Percentiles rank a stretch among this genome's conserved stretches.
Evolutionary conservation across 352 stramenopile species (phyloP).

Genomic region (Phytophthora pistaciae): DNA sequence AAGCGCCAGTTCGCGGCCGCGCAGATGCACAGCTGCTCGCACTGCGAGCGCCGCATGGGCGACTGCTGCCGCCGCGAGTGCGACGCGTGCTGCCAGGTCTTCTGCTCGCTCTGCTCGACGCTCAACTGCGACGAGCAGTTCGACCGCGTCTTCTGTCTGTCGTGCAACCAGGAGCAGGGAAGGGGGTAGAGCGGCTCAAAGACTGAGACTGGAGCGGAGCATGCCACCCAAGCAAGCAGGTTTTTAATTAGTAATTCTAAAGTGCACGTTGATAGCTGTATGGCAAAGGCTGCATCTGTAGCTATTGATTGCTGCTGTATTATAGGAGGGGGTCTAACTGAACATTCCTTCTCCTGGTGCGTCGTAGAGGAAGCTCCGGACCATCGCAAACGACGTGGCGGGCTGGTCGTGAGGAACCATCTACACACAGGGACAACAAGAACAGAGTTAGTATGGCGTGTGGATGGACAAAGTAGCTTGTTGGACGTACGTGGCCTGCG

Average conservation of each 20-base stretch:
- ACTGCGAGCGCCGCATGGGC: slow-evolving; percentile 73
- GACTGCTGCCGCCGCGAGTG: slow-evolving; percentile 73
- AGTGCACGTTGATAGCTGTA: slow-evolving; percentile 23
- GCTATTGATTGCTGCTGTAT: not conserved
- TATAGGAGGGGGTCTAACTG: slow-evolving; percentile 23
- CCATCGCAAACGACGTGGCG: slow-evolving; percentile 48
- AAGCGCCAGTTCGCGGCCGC: slow-evolving; percentile 18
- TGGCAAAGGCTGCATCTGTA: not conserved
- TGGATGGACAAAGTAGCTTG: not conserved
- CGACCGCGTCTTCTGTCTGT: slow-evolving; percentile 82
- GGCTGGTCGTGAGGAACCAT: slow-evolving; percentile 86
- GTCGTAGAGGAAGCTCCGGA: slow-evolving; percentile 57
- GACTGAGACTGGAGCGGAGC: not conserved
- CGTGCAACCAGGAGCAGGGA: slow-evolving; percentile 62
- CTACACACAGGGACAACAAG: slow-evolving; percentile 35
- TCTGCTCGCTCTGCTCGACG: slow-evolving; percentile 86
- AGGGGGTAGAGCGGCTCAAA: slow-evolving; percentile 11
- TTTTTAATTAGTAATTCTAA: slow-evolving; percentile 43
- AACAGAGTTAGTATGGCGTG: not conserved
- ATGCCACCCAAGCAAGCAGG: not conserved
- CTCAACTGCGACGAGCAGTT: slow-evolving; percentile 87
- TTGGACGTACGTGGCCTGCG: slow-evolving; percentile 74
- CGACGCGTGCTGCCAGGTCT: slow-evolving; percentile 55
- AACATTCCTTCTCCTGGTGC: slow-evolving; percentile 36
- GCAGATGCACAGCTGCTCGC: slow-evolving; percentile 49